Evolutionary conservation across 352 stramenopile species (phyloP), one percentile per base, ranked within the genome.

Genomic region (Nothophytophthora sp.): DNA sequence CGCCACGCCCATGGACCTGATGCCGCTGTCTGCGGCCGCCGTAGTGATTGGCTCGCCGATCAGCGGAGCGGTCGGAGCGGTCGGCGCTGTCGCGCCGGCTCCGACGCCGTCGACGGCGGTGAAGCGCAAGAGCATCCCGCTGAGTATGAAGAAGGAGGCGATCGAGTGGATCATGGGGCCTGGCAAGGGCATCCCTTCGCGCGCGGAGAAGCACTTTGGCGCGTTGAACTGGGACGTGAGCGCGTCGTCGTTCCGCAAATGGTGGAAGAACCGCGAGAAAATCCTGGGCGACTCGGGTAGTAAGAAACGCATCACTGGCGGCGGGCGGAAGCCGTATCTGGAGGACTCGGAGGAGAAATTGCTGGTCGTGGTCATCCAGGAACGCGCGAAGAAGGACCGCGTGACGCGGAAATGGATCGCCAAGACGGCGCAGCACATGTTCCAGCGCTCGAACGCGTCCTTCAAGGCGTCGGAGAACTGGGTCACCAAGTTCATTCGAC

Each of bases 71-170:
- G 38, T 20, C 0, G 34, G 18, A 4, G 12, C 12, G 9, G 29
- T 24, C 10, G 43, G 29, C 28, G 38, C 20, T 23, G 5, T n/a
- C 24, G n/a, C 28, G 15, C 11, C 22, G 39, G 34, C 34, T 34
- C 30, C 39, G 34, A 55, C 38, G 9, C 33, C 34, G 32, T 50
- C 54, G 24, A 52, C 37, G 10, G 38, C 49, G 30, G 70, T 85
- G 27, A 83, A 78, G 29, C 70, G 81, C 52, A 88, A 89, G 70
- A 92, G 79, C 50, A 87, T 90, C 49, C 70, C 78, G 24, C 58
- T 92, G 39, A 39, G 34, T 13, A 33, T 34, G 8, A 50, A 40
- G 19, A 27, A 52, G 34, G 2, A 52, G 42, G 33, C 32, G 2
- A 43, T 43, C 19, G 41, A 39, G 16, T 35, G 44, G 44, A 35